Conservation (phyloP, 495 filamentous ascomycete genomes). For the Zalerion maritima region DNA sequence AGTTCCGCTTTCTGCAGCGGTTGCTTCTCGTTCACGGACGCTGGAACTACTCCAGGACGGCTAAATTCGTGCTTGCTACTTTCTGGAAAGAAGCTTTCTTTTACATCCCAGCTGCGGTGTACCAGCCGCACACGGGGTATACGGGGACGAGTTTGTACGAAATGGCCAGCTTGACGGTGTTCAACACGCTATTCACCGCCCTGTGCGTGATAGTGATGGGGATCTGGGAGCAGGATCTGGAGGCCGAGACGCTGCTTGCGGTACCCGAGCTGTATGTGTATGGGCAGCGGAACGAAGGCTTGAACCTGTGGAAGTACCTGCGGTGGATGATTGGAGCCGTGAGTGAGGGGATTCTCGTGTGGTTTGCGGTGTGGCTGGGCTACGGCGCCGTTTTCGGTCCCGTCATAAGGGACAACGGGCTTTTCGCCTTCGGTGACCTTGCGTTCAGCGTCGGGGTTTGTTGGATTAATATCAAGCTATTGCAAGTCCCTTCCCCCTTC, state of each 20-base stretch:
- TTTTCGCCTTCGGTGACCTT: slow-evolving; percentile 63
- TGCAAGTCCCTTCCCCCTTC: slow-evolving; percentile 27
- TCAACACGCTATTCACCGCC: slow-evolving; percentile 86
- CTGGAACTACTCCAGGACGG: slow-evolving; percentile 86
- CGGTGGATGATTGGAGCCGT: slow-evolving; percentile 69
- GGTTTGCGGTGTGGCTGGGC: slow-evolving; percentile 54
- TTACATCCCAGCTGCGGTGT: slow-evolving; percentile 79
- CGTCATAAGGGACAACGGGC: slow-evolving; percentile 30
- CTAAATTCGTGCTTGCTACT: slow-evolving; percentile 76
- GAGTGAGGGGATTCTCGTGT: slow-evolving; percentile 60
- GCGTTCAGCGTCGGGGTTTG: slow-evolving; percentile 58
- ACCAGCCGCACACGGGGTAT: slow-evolving; percentile 73
- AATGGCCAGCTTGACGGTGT: slow-evolving; percentile 69
- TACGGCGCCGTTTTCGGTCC: slow-evolving; percentile 34
- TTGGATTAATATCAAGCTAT: slow-evolving; percentile 62
- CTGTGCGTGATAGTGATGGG: slow-evolving; percentile 75
- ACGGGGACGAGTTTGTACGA: slow-evolving; percentile 84
- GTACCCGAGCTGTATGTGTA: slow-evolving; percentile 78
- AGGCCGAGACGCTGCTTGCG: slow-evolving; percentile 66
- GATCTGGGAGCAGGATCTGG: slow-evolving; percentile 75
- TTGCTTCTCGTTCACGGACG: slow-evolving; percentile 83
- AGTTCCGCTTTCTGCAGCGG: slow-evolving; percentile 78
- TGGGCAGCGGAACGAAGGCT: slow-evolving; percentile 59
- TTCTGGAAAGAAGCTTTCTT: slow-evolving; percentile 76
- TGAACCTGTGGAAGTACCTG: slow-evolving; percentile 62